A percentile compares a stretch with the other conserved stretches of the same genome.
These are phyloP conservation scores for Pontederia crassipes DNA, from an alignment of 176 grass and related monocot species.

Conservation along the genomic window DNA sequence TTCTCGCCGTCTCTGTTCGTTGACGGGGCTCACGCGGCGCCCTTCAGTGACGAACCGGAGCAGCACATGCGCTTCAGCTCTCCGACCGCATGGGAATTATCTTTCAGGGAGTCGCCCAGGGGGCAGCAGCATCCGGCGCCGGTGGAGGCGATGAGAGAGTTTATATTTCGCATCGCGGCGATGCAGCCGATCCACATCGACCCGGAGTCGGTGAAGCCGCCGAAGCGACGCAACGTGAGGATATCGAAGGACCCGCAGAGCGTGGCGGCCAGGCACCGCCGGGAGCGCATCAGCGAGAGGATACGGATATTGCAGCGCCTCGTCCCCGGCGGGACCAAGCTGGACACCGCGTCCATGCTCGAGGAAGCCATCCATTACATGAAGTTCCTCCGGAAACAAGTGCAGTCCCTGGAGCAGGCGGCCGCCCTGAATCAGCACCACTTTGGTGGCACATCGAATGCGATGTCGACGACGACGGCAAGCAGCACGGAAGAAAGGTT, in stretches of 20 bases:
- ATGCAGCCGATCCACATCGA: conserved; percentile 86
- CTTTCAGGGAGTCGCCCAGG: not conserved
- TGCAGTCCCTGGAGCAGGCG: conserved; percentile 65
- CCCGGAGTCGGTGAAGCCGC: conserved; percentile 55
- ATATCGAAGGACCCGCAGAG: conserved; percentile 89
- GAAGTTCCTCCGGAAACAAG: conserved; percentile 82
- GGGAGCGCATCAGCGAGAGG: conserved; percentile 89
- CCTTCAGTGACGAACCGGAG: no score
- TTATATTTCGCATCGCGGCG: conserved; percentile 83
- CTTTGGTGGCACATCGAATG: no score
- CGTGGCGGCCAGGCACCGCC: conserved; percentile 69
- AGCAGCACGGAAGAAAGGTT: no score
- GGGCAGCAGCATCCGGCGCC: not conserved
- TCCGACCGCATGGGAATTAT: not conserved
- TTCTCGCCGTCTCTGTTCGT: no score
- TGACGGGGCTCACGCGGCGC: no score
- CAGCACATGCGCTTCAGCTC: conserved; percentile 8
- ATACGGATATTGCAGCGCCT: conserved; percentile 77
- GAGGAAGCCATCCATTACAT: conserved; percentile 93
- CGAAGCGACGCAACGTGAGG: conserved; percentile 80
- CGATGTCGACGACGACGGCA: no score
- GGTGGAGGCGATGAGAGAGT: conserved; percentile 56
- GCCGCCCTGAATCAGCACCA: conserved; percentile 6
- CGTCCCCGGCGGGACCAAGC: conserved; percentile 78
- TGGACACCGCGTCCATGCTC: conserved; percentile 89